Base-by-base conservation (phyloP, 345 rosid genomes). In the Boechera divaricarpa region DNA sequence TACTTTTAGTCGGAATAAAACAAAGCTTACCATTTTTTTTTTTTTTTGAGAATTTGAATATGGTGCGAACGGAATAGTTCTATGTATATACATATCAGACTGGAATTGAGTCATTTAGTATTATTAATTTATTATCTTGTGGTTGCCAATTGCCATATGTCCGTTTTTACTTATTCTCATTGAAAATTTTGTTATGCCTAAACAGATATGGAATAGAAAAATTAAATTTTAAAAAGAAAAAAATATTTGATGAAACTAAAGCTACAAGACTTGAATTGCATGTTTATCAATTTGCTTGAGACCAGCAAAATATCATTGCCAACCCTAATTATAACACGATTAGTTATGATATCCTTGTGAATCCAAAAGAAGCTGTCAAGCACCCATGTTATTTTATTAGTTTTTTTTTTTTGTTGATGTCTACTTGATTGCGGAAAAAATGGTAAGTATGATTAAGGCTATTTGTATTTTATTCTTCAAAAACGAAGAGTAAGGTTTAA, bases 351-450 rank as follows among this genome's bases (percentile, higher is more conserved):
- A 47, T 16, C 11, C 55, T 51, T 51, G 55, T 51, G 28, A 21
- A 7, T 51, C 55, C 55, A 51, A 18, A 51, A 51, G 28, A 26
- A 53, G 70, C 58, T 66, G 70, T 66, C 44, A 66, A 52, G 58
- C 70, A 66, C 57, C 42, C 32, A 33, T 10, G 0, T 7, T 48
- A 3, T 65, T 47, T 32, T 6, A 62, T 16, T 62, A 62, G 10
- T 29, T 64, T 62, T 1, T 8, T 63, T 62, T 6, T 2, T 55
- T 15, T 13, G 8, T 31, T 31, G 38, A 31, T 26, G 11, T 39
- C 24, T 41, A 12, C 47, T 45, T n/a, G 42, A 26, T 49, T 48
- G n/a, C n/a, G 57, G 67, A 16, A 32, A 49, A 58, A 8, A 6
- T 55, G 12, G 11, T 42, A 42, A 64, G 35, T 54, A 51, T 12